A percentile compares a stretch with the other conserved stretches of the same genome.
Evolutionary conservation across 129 eudicot species (phyloP).

Genomic region (Ambrosia artemisiifolia): DNA sequence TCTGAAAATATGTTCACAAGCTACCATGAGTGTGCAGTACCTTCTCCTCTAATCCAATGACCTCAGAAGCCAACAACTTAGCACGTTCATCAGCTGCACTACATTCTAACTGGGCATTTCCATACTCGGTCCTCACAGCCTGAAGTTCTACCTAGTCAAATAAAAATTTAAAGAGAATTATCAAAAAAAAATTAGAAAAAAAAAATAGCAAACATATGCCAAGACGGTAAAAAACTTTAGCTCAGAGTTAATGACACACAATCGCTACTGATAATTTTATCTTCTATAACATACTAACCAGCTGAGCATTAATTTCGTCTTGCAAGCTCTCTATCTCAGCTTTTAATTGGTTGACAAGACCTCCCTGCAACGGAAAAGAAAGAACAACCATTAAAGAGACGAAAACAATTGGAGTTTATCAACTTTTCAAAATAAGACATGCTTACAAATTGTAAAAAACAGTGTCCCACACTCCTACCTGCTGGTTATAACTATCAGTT

Average conservation of each 20-base stretch:
- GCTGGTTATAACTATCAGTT: slow-evolving; percentile 91
- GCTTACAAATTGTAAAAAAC: background rate
- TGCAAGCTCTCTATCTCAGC: slow-evolving; percentile 77
- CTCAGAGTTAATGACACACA: slow-evolving; percentile 5
- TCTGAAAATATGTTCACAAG: background rate
- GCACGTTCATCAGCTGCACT: slow-evolving; percentile 99
- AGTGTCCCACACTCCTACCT: slow-evolving; percentile 59
- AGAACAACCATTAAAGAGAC: background rate
- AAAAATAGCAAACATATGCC: slow-evolving; percentile 1
- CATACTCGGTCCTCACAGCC: slow-evolving; percentile 63
- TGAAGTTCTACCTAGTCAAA: slow-evolving; percentile 77
- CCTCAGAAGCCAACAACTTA: slow-evolving; percentile 95
- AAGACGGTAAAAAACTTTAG: background rate
- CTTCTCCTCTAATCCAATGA: slow-evolving; percentile 97
- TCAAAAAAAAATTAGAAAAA: background rate
- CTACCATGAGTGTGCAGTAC: slow-evolving; percentile 31
- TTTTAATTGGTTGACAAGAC: slow-evolving; percentile 72
- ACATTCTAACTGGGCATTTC: slow-evolving; percentile 88
- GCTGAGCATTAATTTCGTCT: slow-evolving; percentile 59
- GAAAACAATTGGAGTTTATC: background rate
- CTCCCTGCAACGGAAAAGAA: slow-evolving; percentile 46
- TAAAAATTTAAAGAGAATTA: background rate
- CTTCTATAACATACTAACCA: slow-evolving; percentile 53
- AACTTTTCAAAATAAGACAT: background rate
- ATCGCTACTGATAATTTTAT: slow-evolving; percentile 1